Conservation (phyloP, 495 filamentous ascomycete genomes). For the Talaromyces proteolyticus region DNA sequence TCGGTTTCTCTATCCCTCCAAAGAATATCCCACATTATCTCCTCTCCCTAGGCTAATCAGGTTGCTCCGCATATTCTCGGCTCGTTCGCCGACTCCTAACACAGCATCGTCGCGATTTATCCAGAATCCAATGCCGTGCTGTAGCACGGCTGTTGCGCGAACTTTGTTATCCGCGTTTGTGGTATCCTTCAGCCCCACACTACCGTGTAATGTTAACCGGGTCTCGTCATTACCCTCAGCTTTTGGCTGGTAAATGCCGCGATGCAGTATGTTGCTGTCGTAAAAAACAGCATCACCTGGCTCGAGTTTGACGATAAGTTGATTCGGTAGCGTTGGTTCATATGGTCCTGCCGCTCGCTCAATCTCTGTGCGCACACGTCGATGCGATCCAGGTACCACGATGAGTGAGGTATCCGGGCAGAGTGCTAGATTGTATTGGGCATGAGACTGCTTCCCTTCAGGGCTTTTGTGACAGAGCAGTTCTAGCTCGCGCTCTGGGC, state of each 20-base stretch:
- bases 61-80: conserved; percentile 45
- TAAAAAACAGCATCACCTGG: conserved; percentile 79
- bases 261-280: conserved; percentile 81
- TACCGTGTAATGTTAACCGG: conserved; percentile 77
- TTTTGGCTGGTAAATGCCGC: conserved; percentile 60
- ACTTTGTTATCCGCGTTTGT: conserved; percentile 24
- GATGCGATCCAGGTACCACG: conserved; percentile 67
- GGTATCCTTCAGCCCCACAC: conserved; percentile 54
- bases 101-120: conserved; percentile 46
- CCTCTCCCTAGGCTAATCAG: conserved; percentile 56
- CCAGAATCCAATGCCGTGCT: conserved; percentile 79
- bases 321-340: conserved; percentile 49
- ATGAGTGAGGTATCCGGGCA: conserved; percentile 61
- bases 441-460: conserved; percentile 48
- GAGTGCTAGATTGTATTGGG: conserved; percentile 76
- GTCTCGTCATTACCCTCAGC: conserved; percentile 40
- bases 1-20: too few species aligned
- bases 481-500: conserved; percentile 47
- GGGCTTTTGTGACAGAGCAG: conserved; percentile 38
- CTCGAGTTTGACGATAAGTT: conserved; percentile 56
- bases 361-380: conserved; percentile 53
- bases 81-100: conserved; percentile 48
- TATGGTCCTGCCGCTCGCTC: conserved; percentile 59
- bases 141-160: conserved; percentile 72
- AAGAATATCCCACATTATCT: conserved; percentile 49